A percentile compares a stretch with the other conserved stretches of the same genome.
Evolutionary conservation across 208 protist species (phyloP).

Genomic region (Herpetomonas samuelpessoai): DNA sequence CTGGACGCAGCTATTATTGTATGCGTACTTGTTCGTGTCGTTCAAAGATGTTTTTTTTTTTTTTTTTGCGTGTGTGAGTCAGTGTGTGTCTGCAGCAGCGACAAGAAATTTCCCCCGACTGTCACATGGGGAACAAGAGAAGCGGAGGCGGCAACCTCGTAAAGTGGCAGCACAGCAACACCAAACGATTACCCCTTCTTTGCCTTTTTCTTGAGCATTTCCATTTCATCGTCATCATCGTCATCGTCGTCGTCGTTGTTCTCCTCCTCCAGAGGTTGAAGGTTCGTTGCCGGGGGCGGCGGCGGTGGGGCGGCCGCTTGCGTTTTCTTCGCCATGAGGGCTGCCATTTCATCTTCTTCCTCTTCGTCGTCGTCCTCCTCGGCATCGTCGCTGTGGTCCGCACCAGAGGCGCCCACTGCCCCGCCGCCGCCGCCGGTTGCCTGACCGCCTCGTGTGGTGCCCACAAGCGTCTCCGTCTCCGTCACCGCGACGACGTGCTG

Average conservation of each 20-base stretch:
- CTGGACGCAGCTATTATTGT: too few relatives aligned
- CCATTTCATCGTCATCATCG: slow-evolving; percentile 53
- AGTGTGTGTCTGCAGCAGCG: too few relatives aligned
- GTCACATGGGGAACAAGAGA: too few relatives aligned
- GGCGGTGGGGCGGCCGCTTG: neutral
- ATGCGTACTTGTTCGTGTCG: too few relatives aligned
- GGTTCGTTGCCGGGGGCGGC: neutral
- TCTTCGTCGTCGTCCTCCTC: slow-evolving; percentile 3
- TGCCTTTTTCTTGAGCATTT: slow-evolving; percentile 13
- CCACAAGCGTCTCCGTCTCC: slow-evolving; percentile 28
- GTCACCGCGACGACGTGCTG: slow-evolving; percentile 10
- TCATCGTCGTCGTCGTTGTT: slow-evolving; percentile 18
- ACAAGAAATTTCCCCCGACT: too few relatives aligned
- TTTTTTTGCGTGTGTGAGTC: too few relatives aligned
- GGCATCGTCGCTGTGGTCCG: neutral
- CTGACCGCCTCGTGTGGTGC: neutral
- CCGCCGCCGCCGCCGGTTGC: neutral
- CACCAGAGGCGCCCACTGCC: neutral
- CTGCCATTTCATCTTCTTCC: slow-evolving; percentile 36
- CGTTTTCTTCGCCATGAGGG: slow-evolving; percentile 14
- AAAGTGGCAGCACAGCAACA: too few relatives aligned
- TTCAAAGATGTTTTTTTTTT: too few relatives aligned
- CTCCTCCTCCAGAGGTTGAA: too few relatives aligned
- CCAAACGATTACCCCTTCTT: too few relatives aligned
- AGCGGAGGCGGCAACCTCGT: too few relatives aligned